phyloP scores from a whole-genome alignment of 2,329 filamentous ascomycete genomes.

The Simplicillium aogashimaense region DNA sequence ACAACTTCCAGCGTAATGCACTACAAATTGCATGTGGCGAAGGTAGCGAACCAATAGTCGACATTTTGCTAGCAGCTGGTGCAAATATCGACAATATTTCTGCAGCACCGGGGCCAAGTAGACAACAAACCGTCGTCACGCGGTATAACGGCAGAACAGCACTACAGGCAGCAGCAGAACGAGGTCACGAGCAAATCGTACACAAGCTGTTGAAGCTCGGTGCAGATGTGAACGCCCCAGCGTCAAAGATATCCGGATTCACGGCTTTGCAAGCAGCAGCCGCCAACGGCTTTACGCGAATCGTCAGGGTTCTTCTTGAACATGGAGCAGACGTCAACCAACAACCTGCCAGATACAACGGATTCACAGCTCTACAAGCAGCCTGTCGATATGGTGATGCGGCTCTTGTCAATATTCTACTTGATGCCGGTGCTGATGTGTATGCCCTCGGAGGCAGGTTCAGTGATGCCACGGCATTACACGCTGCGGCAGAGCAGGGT shows the following conservation, averaged over 20 bases:
- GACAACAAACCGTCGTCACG: not conserved
- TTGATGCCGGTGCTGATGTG: constrained; percentile 12
- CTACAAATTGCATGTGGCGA: constrained; percentile 4
- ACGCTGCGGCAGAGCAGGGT: constrained; percentile 9
- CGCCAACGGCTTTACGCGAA: constrained; percentile 1
- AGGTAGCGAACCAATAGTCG: not conserved
- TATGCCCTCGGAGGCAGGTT: constrained; percentile 12
- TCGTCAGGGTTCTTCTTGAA: constrained; percentile 8
- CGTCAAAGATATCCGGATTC: constrained; percentile 8
- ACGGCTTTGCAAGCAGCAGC: constrained; percentile 15
- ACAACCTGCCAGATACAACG: constrained; percentile 9
- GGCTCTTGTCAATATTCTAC: constrained; percentile 13
- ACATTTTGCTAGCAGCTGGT: constrained; percentile 1
- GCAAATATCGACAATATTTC: constrained; percentile 1
- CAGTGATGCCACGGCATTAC: constrained; percentile 9
- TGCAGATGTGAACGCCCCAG: constrained; percentile 20
- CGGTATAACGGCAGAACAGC: constrained; percentile 25
- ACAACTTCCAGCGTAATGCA: constrained; percentile 3
- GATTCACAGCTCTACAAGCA: constrained; percentile 21
- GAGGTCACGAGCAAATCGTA: constrained; percentile 14
- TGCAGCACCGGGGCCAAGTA: too few relatives aligned
- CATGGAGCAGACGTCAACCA: constrained; percentile 12
- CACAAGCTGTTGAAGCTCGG: constrained; percentile 17
- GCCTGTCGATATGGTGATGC: constrained; percentile 23
- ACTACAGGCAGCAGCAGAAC: constrained; percentile 24